These are phyloP conservation scores for Arthrocladium fulminans DNA, from an alignment of 2,329 filamentous ascomycete species.

Conservation along the genomic window DNA sequence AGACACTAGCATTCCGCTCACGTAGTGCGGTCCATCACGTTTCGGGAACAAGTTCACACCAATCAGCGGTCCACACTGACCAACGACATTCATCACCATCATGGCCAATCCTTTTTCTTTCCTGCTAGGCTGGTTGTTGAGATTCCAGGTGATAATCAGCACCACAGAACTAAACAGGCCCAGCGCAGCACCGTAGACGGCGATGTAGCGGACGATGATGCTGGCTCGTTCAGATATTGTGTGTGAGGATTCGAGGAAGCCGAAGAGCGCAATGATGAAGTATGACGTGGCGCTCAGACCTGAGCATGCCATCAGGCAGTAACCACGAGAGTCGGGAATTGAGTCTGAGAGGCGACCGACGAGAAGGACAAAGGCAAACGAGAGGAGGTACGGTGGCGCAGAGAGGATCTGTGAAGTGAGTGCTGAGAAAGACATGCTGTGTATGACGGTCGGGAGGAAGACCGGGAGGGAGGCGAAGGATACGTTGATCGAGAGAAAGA, in stretches of 20 bases:
- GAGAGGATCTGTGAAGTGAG: constrained; percentile 66
- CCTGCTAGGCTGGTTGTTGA: constrained; percentile 71
- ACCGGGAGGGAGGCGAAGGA: constrained; percentile 81
- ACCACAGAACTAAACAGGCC: constrained; percentile 82
- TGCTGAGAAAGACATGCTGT: constrained; percentile 54
- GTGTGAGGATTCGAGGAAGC: constrained; percentile 33
- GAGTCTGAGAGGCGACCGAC: constrained; percentile 67
- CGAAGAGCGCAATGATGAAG: constrained; percentile 51
- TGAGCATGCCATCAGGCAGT: constrained; percentile 61
- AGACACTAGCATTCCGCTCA: constrained; percentile 54
- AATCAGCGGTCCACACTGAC: constrained; percentile 68
- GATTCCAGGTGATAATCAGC: constrained; percentile 75
- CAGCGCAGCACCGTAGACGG: constrained; percentile 66
- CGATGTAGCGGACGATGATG: constrained; percentile 53
- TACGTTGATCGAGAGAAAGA: constrained; percentile 83
- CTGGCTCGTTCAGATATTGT: constrained; percentile 27
- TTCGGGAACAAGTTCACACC: constrained; percentile 57
- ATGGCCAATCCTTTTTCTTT: constrained; percentile 66
- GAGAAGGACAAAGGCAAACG: constrained; percentile 62
- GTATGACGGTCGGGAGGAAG: constrained; percentile 72
- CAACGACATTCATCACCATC: constrained; percentile 70
- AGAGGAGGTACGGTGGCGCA: constrained; percentile 69
- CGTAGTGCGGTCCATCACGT: constrained; percentile 52
- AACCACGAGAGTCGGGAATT: constrained; percentile 47
- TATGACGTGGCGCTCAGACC: constrained; percentile 56